phyloP scores from a whole-genome alignment of 2,329 filamentous ascomycete genomes.

The Trichoderma atrobrunneum region DNA sequence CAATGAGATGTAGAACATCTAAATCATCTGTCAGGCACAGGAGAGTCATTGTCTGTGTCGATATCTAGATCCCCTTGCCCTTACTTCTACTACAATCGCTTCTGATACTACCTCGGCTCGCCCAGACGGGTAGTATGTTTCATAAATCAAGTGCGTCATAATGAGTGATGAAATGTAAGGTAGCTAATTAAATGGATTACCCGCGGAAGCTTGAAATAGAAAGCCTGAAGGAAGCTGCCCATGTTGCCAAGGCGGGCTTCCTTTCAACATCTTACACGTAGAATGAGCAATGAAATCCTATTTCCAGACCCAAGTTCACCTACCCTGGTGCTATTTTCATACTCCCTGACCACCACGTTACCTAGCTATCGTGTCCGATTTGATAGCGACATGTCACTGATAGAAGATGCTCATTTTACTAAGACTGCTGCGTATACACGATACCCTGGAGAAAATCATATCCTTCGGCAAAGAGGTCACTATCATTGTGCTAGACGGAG shows the following conservation, averaged over 20 bases:
- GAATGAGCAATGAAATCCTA: neutral
- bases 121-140: neutral
- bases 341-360: neutral
- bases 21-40: neutral
- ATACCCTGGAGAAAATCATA: neutral
- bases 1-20: neutral
- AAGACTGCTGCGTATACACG: neutral
- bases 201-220: neutral
- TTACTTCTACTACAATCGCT: neutral
- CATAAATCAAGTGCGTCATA: neutral
- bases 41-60: neutral
- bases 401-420: neutral
- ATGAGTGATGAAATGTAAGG: neutral
- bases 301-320: neutral
- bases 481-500: neutral
- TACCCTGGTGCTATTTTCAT: neutral
- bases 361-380: neutral
- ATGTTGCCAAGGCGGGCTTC: neutral
- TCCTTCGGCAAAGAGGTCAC: neutral
- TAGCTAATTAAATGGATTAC: neutral
- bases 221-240: neutral
- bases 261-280: neutral
- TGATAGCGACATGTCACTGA: neutral
- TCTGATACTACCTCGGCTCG: neutral
- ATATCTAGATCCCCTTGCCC: neutral